phyloP scores from a whole-genome alignment of 257 asterid species.

The Schizonepeta tenuifolia region DNA sequence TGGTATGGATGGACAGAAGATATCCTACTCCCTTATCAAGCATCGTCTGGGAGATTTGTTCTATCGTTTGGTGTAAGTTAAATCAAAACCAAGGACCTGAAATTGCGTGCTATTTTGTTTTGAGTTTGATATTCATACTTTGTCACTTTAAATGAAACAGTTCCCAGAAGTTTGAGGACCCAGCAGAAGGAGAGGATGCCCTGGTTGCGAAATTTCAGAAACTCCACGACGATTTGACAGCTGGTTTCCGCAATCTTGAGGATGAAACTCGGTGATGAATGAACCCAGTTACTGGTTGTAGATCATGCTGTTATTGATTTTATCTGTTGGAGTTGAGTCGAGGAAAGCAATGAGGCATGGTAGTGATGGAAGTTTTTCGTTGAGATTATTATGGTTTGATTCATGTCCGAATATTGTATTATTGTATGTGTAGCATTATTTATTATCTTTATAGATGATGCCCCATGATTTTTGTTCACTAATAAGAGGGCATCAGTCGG shows the following conservation, averaged over 20 bases:
- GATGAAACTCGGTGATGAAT: constrained; percentile 78
- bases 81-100: constrained; percentile 18
- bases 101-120: neutral
- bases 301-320: constrained; percentile 11
- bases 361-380: constrained; percentile 31
- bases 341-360: constrained; percentile 31
- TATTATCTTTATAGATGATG: constrained; percentile 26
- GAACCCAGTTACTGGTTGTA: constrained; percentile 11
- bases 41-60: constrained; percentile 93
- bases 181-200: constrained; percentile 93
- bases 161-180: constrained; percentile 98
- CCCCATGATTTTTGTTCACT: constrained; percentile 38
- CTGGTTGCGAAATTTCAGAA: constrained; percentile 79
- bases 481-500: constrained; percentile 49
- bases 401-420: constrained; percentile 27
- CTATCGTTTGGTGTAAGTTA: constrained; percentile 95
- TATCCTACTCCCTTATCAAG: constrained; percentile 86
- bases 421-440: constrained; percentile 44
- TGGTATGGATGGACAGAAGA: constrained; percentile 98
- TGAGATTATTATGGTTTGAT: constrained; percentile 39
- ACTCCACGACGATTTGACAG: constrained; percentile 82
- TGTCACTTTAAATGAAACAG: constrained; percentile 44
- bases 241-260: constrained; percentile 98
- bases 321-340: constrained; percentile 24
- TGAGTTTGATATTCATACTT: constrained; percentile 10